Evolutionary conservation across 1,284 basidiomycete species (phyloP).

Genomic region (Cryptococcus wingfieldii): DNA sequence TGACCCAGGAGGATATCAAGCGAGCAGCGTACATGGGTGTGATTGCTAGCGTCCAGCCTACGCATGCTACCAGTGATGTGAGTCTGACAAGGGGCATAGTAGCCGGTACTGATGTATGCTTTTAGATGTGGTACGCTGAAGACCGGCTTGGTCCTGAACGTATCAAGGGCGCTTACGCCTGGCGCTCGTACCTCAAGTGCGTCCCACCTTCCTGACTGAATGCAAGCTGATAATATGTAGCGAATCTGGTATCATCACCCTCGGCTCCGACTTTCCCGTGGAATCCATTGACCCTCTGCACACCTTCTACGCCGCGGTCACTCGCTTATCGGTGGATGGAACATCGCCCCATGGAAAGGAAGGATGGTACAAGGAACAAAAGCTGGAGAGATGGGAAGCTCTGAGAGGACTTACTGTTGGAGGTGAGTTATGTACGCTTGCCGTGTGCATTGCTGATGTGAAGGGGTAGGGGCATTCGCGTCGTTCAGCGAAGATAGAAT

Average conservation of each 20-base stretch:
- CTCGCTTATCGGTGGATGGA: conserved; percentile 64
- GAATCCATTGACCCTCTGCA: conserved; percentile 54
- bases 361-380: conserved; percentile 74
- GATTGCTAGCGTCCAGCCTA: conserved; percentile 88
- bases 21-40: conserved; percentile 71
- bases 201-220: conserved; percentile 24
- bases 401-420: conserved; percentile 73
- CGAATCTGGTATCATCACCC: conserved; percentile 58
- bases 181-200: conserved; percentile 68
- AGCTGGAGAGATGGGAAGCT: conserved; percentile 65
- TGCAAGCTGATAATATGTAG: conserved; percentile 21
- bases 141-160: conserved; percentile 69
- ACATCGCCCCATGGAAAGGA: conserved; percentile 71
- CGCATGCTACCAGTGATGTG: conserved; percentile 60
- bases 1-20: conserved; percentile 63
- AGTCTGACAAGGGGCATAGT: conserved; percentile 8
- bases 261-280: conserved; percentile 90
- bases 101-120: background rate
- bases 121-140: conserved; percentile 83
- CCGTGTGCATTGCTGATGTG: background rate
- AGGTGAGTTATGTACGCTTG: conserved; percentile 34
- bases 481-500: conserved; percentile 62
- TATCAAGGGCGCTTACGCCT: conserved; percentile 82
- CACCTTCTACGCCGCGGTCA: conserved; percentile 82
- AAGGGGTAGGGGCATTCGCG: conserved; percentile 64